phyloP scores from a whole-genome alignment of 2,329 filamentous ascomycete genomes.

The Bretziella fagacearum region DNA sequence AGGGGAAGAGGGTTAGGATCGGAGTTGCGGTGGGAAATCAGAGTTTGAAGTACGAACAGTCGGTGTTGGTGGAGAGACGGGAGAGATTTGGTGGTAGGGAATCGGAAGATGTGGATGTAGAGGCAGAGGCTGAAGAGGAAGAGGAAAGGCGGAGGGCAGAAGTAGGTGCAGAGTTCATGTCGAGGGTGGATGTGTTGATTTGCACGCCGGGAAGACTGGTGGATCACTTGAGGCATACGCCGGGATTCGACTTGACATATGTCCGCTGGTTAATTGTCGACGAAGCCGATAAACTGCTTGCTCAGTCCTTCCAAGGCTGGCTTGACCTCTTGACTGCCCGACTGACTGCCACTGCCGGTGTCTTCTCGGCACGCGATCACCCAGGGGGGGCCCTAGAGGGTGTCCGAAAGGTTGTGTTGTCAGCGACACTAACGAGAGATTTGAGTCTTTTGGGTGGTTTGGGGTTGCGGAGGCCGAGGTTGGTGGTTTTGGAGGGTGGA shows the following conservation, averaged over 20 bases:
- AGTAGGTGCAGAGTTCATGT: slow-evolving; percentile 48
- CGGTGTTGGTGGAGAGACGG: slow-evolving; percentile 28
- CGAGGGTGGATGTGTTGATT: slow-evolving; percentile 72
- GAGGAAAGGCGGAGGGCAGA: slow-evolving; percentile 32
- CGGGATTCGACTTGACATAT: slow-evolving; percentile 61
- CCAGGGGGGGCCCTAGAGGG: slow-evolving; percentile 34
- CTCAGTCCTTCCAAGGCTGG: slow-evolving; percentile 90
- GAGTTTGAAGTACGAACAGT: slow-evolving; percentile 48
- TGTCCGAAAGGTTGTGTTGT: slow-evolving; percentile 69
- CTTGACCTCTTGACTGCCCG: slow-evolving; percentile 52
- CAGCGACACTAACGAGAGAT: slow-evolving; percentile 82
- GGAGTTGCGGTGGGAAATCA: slow-evolving; percentile 72
- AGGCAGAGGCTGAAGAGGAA: slow-evolving; percentile 24
- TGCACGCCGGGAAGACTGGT: slow-evolving; percentile 85
- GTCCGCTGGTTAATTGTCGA: slow-evolving; percentile 83
- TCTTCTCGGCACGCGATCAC: slow-evolving; percentile 19
- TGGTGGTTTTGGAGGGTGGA: slow-evolving; percentile 55
- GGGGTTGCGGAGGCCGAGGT: slow-evolving; percentile 52
- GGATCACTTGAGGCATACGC: slow-evolving; percentile 72
- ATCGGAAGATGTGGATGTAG: slow-evolving; percentile 20
- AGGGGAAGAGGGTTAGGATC: slow-evolving; percentile 53
- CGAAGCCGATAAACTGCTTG: slow-evolving; percentile 80
- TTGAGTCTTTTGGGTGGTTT: slow-evolving; percentile 62
- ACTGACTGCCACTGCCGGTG: slow-evolving; percentile 20
- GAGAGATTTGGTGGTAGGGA: slow-evolving; percentile 32